A percentile compares a stretch with the other conserved stretches of the same genome.
Evolutionary conservation across 192 early-diverging fungal genomes (phyloP).

Genomic region (Jimgerdemannia flammicorona): DNA sequence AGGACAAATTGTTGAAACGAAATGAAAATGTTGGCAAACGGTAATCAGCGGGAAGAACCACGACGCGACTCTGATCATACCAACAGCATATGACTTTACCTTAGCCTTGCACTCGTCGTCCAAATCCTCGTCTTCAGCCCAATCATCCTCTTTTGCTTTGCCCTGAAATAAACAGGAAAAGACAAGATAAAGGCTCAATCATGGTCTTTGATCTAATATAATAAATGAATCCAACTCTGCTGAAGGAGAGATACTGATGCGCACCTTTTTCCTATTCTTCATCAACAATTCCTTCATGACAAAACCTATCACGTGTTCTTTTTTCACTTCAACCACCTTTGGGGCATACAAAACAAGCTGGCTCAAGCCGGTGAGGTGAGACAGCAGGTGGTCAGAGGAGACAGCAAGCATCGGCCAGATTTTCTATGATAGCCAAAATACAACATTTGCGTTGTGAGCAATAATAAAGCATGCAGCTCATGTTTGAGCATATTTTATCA

Average conservation of each 20-base stretch:
- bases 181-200: too few species aligned
- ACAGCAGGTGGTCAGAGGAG: slow-evolving; percentile 27
- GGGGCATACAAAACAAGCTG: slow-evolving; percentile 61
- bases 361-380: slow-evolving; percentile 51
- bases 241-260: background rate
- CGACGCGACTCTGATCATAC: too few species aligned
- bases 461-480: too few species aligned
- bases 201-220: too few species aligned
- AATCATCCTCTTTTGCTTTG: slow-evolving; percentile 41
- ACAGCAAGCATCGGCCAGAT: slow-evolving; percentile 23
- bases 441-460: background rate
- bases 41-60: background rate
- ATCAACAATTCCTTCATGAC: slow-evolving; percentile 58
- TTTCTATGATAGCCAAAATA: slow-evolving; percentile 6
- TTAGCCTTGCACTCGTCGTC: slow-evolving; percentile 53
- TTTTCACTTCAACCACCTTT: slow-evolving; percentile 46
- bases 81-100: slow-evolving; percentile 19
- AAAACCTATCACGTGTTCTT: slow-evolving; percentile 46
- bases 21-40: background rate
- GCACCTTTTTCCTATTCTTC: slow-evolving; percentile 34
- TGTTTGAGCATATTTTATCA: too few species aligned
- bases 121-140: slow-evolving; percentile 61
- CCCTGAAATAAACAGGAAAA: background rate
- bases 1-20: slow-evolving; percentile 20
- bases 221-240: too few species aligned